Base-by-base conservation (phyloP, 177 flowering plant species). In the Tripterygium wilfordii region DNA sequence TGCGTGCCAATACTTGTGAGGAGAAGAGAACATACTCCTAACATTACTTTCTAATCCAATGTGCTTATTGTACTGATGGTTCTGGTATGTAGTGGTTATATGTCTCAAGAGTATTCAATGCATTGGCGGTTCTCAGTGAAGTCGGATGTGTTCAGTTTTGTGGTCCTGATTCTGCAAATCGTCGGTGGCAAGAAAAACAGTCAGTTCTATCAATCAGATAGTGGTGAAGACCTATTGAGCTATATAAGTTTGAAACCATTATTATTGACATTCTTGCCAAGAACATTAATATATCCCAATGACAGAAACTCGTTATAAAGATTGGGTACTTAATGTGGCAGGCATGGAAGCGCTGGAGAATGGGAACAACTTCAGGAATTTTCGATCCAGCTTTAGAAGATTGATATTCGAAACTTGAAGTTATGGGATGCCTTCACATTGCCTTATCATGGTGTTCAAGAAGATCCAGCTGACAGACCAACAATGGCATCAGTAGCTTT, bases 1-100 rank as follows among this genome's bases (percentile, higher is more conserved):
- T 36, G 40, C 15, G 3, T 14, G 15, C 5, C 40, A 8, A 36
- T 5, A 0, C 9, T 3, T 80, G 9, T 66, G 78, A 36, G 66
- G 66, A 50, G 45, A 52, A 3, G 95, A 85, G 33, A 78, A 63
- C 56, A 27, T 85, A 17, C 76, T 83, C 4, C 28, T 86, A 14
- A n/a, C n/a, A n/a, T n/a, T n/a, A n/a, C n/a, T n/a, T n/a, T n/a
- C n/a, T n/a, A n/a, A n/a, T n/a, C 14, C 14, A 9, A n/a, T 32
- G 9, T 32, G 9, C 9, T 12, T 32, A 5, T 9, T 9, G 2
- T 36, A n/a, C 8, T 36, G 17, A 3, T 38, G 23, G 13, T 18
- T n/a, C n/a, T n/a, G n/a, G n/a, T n/a, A 18, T 38, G 24, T 26
- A 62, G 71, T 50, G 67, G 72, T 36, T 68, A 63, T 24, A 68